Base-by-base conservation (phyloP, 208 protist species). In the Crithidia mellificae region DNA sequence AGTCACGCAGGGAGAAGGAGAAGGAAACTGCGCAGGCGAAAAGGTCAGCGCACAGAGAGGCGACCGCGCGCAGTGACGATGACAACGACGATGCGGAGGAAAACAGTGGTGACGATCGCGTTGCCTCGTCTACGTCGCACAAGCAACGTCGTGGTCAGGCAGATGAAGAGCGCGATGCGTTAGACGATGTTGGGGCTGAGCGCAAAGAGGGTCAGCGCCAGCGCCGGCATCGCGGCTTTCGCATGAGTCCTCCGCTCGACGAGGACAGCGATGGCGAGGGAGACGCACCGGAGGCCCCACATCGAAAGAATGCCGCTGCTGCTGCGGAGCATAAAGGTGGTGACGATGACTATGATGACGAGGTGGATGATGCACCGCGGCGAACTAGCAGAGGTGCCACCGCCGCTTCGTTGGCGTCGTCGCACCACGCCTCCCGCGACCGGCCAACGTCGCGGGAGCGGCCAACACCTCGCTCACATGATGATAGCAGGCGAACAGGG, bases 161-260 rank as follows among this genome's bases (percentile, higher is more conserved):
- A 15, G 38, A 29, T 24, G 56, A 46, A 6, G 36, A 27, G 36
- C 25, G 4, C 7, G 7, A 36, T n/a, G n/a, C n/a, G n/a, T 2
- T 17, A 6, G 34, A 46, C 2, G 20, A 34, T 12, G 22, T 46
- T 20, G 36, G 30, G 11, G 54, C 54, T 12, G 22, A 15, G 5
- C 34, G 54, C 1, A 27, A 63, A 41, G 44, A 47, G 25, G 15
- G 3, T 19, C 34, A 25, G 34, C 44, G 4, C 29, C 58, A 46
- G 59, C 46, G 44, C 9, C 29, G 27, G 25, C 41, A 53, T 8
- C 59, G 59, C 32, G 59, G 46, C 47, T 55, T 65, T 17, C 59
- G 46, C 7, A n/a, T 65, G 15, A 65, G 59, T 22, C 46, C 46
- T 11, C 46, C 59, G 54, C 44, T 6, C 38, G 11, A 39, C 34